A percentile compares a stretch with the other conserved stretches of the same genome.
Conservation (phyloP, 2,329 filamentous ascomycete genomes). For the Colletotrichum melonis region DNA sequence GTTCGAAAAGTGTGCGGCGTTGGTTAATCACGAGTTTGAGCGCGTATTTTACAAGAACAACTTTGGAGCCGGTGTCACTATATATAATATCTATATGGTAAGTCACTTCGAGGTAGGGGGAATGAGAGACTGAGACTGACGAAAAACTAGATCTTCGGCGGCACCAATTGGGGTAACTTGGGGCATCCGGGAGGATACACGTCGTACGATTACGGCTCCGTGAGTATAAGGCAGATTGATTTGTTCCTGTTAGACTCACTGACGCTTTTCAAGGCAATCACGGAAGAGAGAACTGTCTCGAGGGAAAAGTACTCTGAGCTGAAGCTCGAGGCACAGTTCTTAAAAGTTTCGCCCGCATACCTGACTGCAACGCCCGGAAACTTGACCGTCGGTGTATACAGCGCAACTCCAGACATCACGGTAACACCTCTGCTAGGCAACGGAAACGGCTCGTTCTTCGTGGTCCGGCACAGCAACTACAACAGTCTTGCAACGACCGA, state of each 20-base stretch:
- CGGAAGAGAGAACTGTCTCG: constrained; percentile 74
- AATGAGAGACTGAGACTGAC: neutral
- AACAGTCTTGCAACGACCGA: constrained; percentile 64
- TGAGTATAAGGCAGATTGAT: constrained; percentile 18
- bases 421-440: constrained; percentile 71
- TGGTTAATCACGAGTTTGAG: constrained; percentile 80
- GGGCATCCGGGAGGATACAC: constrained; percentile 76
- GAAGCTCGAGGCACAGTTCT: constrained; percentile 81
- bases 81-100: constrained; percentile 83
- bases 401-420: constrained; percentile 61
- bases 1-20: constrained; percentile 72
- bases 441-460: constrained; percentile 69
- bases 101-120: constrained; percentile 19
- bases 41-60: constrained; percentile 85
- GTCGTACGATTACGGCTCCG: constrained; percentile 65
- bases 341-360: constrained; percentile 78
- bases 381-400: constrained; percentile 62
- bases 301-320: constrained; percentile 84
- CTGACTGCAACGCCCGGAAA: constrained; percentile 68
- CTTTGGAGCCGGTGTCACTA: constrained; percentile 71
- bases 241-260: neutral
- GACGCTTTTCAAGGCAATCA: constrained; percentile 58
- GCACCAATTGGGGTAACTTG: constrained; percentile 87
- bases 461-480: constrained; percentile 75
- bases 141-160: constrained; percentile 68